phyloP scores from a whole-genome alignment of 177 flowering plant species.

The Vitis hybrid region DNA sequence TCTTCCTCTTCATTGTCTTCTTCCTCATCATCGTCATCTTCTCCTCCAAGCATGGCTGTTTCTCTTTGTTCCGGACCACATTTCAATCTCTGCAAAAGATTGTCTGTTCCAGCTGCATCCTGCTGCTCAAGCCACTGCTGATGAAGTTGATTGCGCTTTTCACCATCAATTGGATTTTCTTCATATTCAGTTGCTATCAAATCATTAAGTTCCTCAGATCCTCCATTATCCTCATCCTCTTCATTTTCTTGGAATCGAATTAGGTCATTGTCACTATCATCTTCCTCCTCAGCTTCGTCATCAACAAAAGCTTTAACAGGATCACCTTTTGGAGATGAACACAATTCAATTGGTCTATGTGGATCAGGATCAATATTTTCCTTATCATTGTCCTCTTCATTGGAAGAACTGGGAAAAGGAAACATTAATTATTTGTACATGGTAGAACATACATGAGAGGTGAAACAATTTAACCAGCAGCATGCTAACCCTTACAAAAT shows the following conservation, averaged over 20 bases:
- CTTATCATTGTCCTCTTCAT: slow-evolving; percentile 72
- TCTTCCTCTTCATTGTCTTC: slow-evolving; percentile 34
- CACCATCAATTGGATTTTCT: slow-evolving; percentile 65
- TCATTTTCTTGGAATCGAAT: slow-evolving; percentile 56
- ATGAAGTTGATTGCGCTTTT: slow-evolving; percentile 80
- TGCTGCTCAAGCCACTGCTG: slow-evolving; percentile 91
- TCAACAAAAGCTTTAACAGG: slow-evolving; percentile 85
- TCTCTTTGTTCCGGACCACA: slow-evolving; percentile 45
- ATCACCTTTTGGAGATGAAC: slow-evolving; percentile 52
- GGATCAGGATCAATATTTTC: slow-evolving; percentile 62
- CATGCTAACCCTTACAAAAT: not conserved
- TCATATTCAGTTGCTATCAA: slow-evolving; percentile 62
- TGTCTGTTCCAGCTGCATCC: slow-evolving; percentile 85
- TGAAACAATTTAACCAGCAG: not conserved
- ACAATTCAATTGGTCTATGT: slow-evolving; percentile 15
- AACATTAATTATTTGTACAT: not conserved
- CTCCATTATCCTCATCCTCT: slow-evolving; percentile 63
- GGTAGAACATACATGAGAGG: not conserved
- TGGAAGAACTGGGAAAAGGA: slow-evolving; percentile 49
- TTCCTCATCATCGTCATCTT: slow-evolving; percentile 36
- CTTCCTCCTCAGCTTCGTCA: slow-evolving; percentile 94
- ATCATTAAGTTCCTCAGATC: slow-evolving; percentile 64
- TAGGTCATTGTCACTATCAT: slow-evolving; percentile 81
- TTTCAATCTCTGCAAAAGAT: slow-evolving; percentile 67
- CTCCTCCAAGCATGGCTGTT: slow-evolving; percentile 18